These are phyloP conservation scores for Didymella sp. DNA, from an alignment of 2,329 filamentous ascomycete species.

Conservation along the genomic window DNA sequence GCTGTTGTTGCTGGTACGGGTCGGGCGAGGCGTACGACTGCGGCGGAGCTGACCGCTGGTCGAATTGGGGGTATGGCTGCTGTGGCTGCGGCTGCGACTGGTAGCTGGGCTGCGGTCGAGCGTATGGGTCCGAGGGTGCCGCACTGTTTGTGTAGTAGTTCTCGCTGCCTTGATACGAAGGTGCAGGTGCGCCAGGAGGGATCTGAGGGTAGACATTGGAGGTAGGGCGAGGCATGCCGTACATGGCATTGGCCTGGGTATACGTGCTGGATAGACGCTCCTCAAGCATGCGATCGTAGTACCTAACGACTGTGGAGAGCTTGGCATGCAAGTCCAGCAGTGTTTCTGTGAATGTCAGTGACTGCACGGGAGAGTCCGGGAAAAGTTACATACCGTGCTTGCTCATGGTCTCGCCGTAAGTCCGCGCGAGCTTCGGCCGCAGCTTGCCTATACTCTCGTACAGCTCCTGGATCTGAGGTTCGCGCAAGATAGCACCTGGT, in stretches of 20 bases:
- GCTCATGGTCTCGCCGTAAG: constrained; percentile 99
- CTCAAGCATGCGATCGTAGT: constrained; percentile 98
- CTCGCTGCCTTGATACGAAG: constrained; percentile 66
- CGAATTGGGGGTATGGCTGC: constrained; percentile 49
- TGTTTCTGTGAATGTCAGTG: constrained; percentile 69
- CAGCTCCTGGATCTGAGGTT: constrained; percentile 96
- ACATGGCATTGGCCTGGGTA: constrained; percentile 69
- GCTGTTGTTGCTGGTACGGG: constrained; percentile 44
- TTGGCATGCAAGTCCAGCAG: constrained; percentile 94
- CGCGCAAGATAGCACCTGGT: constrained; percentile 91
- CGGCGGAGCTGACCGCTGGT: constrained; percentile 41
- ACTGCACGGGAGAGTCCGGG: too few relatives aligned
- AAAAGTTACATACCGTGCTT: constrained; percentile 76
- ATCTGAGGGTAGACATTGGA: constrained; percentile 76
- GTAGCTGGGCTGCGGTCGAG: constrained; percentile 61
- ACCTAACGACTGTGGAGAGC: constrained; percentile 91
- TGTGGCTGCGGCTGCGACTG: constrained; percentile 51
- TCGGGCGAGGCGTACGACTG: constrained; percentile 40
- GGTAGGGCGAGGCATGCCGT: constrained; percentile 55
- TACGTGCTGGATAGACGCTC: constrained; percentile 94
- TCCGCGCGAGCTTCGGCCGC: constrained; percentile 89
- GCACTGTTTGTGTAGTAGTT: constrained; percentile 80
- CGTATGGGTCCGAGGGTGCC: constrained; percentile 57
- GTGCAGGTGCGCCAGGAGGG: constrained; percentile 37
- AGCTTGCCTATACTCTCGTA: constrained; percentile 97